Conservation (phyloP, 192 early-diverging fungal genomes). For the Neocallimastix lanati region DNA sequence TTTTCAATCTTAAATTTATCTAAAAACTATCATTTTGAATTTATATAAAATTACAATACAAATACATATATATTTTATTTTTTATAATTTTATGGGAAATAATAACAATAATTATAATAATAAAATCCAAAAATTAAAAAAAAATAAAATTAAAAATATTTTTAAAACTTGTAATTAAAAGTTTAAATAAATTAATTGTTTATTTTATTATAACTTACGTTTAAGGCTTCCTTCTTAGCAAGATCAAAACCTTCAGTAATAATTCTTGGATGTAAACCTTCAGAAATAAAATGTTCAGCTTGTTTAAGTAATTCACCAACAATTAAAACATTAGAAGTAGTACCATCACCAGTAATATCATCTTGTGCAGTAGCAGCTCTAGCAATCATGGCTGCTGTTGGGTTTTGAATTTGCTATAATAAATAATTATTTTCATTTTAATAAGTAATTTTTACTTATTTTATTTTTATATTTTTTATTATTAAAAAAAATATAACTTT, state of each 20-base stretch:
- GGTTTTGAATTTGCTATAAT: constrained; percentile 95
- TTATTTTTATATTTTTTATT: background rate
- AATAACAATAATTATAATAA: background rate
- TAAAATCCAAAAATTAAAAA: background rate
- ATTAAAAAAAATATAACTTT: no score
- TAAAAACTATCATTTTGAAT: constrained; percentile 59
- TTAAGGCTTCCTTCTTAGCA: constrained; percentile 84
- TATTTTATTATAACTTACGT: constrained; percentile 20
- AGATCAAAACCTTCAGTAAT: constrained; percentile 93
- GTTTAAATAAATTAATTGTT: no score
- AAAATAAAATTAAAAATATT: no score
- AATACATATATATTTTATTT: no score
- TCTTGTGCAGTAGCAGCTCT: constrained; percentile 97
- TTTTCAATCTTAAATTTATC: constrained; percentile 63
- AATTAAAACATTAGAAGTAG: constrained; percentile 87
- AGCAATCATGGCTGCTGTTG: constrained; percentile 97
- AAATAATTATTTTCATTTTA: no score
- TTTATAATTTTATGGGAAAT: no score
- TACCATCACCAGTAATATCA: constrained; percentile 97
- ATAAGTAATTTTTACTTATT: no score
- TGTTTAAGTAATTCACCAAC: constrained; percentile 97
- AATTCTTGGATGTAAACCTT: constrained; percentile 90
- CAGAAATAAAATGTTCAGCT: constrained; percentile 77
- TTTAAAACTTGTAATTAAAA: no score
- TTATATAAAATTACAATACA: no score